Evolutionary conservation across 345 rosid genomes (phyloP).

Genomic region (Citrus reticulata): DNA sequence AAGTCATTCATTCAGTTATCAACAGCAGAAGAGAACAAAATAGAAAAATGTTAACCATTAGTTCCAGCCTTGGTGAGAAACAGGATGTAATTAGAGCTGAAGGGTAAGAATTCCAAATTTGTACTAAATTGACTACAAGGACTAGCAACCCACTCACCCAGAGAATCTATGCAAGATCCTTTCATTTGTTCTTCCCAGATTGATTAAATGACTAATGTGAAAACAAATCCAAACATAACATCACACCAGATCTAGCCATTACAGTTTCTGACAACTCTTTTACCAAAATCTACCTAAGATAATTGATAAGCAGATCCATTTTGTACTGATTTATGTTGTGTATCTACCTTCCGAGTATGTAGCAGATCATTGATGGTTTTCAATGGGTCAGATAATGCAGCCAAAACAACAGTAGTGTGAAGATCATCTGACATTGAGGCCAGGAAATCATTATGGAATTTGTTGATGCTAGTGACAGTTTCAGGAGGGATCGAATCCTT

Average conservation of each 20-base stretch:
- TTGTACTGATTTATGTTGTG: neutral
- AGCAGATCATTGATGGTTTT: slow-evolving; percentile 80
- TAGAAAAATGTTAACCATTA: neutral
- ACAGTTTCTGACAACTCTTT: neutral
- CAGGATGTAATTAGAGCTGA: neutral
- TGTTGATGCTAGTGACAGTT: slow-evolving; percentile 34
- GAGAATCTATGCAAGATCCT: neutral
- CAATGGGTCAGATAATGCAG: slow-evolving; percentile 83
- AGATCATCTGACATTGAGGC: slow-evolving; percentile 96
- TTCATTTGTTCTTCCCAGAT: neutral
- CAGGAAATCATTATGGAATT: slow-evolving; percentile 50
- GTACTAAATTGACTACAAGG: neutral
- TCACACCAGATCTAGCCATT: neutral
- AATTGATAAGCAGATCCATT: neutral
- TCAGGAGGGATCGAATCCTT: slow-evolving; percentile 46
- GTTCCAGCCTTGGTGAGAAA: neutral
- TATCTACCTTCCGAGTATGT: slow-evolving; percentile 71
- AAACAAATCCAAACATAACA: neutral
- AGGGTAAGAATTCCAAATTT: neutral
- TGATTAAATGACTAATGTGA: neutral
- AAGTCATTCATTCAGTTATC: slow-evolving; percentile 3
- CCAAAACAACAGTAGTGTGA: slow-evolving; percentile 71
- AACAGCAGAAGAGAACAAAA: neutral
- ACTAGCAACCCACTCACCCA: neutral
- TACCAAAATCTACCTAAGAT: neutral